Conservation (phyloP, 495 filamentous ascomycete species). For the Hyaloscypha hepaticicola region DNA sequence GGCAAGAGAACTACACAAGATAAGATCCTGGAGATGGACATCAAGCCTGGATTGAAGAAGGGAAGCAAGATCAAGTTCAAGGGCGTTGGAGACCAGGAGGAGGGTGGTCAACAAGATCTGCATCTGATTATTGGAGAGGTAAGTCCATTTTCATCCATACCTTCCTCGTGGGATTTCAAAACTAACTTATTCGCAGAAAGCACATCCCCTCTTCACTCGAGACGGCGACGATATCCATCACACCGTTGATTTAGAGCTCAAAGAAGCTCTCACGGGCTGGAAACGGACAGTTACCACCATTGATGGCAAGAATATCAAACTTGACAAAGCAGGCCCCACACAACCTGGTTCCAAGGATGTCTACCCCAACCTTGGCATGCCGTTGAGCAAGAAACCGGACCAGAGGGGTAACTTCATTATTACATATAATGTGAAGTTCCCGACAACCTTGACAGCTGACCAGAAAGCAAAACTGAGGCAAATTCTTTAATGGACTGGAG, state of each 20-base stretch:
- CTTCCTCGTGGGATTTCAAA: constrained; percentile 20
- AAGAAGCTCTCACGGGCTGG: constrained; percentile 97
- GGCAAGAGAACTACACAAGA: constrained; percentile 85
- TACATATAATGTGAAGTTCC: constrained; percentile 90
- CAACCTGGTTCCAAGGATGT: constrained; percentile 73
- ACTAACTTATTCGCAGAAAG: constrained; percentile 57
- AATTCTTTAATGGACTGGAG: constrained; percentile 49
- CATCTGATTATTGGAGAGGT: constrained; percentile 95
- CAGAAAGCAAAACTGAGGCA: constrained; percentile 81
- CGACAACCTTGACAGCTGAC: constrained; percentile 63
- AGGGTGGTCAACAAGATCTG: constrained; percentile 94
- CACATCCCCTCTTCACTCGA: constrained; percentile 76
- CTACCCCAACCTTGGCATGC: constrained; percentile 89
- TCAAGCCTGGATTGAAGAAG: constrained; percentile 92
- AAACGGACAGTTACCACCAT: constrained; percentile 87
- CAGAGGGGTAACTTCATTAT: constrained; percentile 86
- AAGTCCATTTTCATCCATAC: constrained; percentile 39
- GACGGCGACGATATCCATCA: constrained; percentile 82
- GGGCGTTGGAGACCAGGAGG: constrained; percentile 93
- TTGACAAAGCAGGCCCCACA: constrained; percentile 79
- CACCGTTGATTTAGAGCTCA: constrained; percentile 78
- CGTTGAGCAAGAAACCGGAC: constrained; percentile 80
- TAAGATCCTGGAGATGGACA: constrained; percentile 85
- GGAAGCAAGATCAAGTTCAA: constrained; percentile 98
- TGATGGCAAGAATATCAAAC: constrained; percentile 76